Conservation (phyloP, 176 grass and related monocot species). For the Triticum monococcum region DNA sequence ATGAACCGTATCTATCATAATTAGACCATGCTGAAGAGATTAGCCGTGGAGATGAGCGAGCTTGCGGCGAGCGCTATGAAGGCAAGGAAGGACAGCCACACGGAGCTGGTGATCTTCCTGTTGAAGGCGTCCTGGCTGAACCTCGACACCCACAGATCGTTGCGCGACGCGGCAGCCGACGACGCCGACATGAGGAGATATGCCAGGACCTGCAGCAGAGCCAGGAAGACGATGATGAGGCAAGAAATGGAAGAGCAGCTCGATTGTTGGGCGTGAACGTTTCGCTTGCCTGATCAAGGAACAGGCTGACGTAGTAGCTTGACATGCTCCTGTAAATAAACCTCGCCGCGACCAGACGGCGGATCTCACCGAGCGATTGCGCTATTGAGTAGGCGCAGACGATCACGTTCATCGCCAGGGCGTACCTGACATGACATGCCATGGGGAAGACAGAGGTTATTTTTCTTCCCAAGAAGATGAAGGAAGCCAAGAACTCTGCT, state of each 20-base stretch:
- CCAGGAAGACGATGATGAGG: background rate
- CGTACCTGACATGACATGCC: constrained; percentile 44
- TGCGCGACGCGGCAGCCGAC: constrained; percentile 76
- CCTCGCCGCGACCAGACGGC: constrained; percentile 23
- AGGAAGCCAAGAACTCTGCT: background rate
- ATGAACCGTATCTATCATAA: no score
- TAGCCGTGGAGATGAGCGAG: constrained; percentile 80
- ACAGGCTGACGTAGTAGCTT: constrained; percentile 65
- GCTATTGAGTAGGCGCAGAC: constrained; percentile 66
- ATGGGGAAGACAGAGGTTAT: background rate
- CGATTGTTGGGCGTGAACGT: background rate
- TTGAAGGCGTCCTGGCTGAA: constrained; percentile 83
- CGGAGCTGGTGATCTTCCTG: constrained; percentile 58
- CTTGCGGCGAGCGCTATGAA: constrained; percentile 67
- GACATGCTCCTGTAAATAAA: constrained; percentile 36
- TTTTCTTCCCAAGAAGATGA: background rate
- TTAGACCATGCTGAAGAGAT: constrained; percentile 62
- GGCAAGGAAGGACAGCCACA: constrained; percentile 75
- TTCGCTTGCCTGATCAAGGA: constrained; percentile 71
- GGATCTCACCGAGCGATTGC: constrained; percentile 48
- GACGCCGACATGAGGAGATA: constrained; percentile 93
- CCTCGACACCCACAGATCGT: constrained; percentile 78
- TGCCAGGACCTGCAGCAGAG: constrained; percentile 59
- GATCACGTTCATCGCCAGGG: constrained; percentile 67
- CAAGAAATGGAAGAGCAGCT: background rate